Evolutionary conservation across 495 filamentous ascomycete species (phyloP), one percentile per base, ranked within the genome.

Genomic region (Daldinia childiae): DNA sequence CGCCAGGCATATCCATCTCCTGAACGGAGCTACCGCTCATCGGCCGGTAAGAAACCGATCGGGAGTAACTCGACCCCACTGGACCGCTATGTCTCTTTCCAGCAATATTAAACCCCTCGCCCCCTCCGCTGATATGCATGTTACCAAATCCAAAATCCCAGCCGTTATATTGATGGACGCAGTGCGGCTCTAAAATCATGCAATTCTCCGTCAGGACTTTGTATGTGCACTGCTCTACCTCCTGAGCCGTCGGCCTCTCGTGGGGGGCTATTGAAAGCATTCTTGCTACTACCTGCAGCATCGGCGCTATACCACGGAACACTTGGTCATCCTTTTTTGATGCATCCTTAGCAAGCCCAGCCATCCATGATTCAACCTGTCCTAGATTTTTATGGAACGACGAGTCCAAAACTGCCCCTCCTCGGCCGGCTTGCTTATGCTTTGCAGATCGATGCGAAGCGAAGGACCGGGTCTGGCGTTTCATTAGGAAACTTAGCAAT

Each of bases 361-460:
- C 83, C 77, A 95, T 91, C 94, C 95, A 97, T 15, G 84, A 87
- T 51, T 90, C 87, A 1, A 97, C 87, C 74, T 94, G 92, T 14
- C 85, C 86, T 0, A 91, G 81, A 72, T 97, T 95, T 27, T 88
- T 88, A 76, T 97, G 94, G 79, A 94, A 98, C 0, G 90, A 93
- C 1, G 90, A 87, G 73, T 97, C 92, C 9, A 90, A 82, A 8
- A 84, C 87, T 29, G 90, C 87, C 2, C 90, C 90, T 63, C 90
- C 90, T 14, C 91, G 85, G 12, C 91, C 90, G 6, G 86, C 86
- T 34, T 73, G 64, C 76, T 84, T 80, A 77, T 94, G 92, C 59
- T 92, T 90, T 0, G 88, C 85, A 3, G 87, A 83, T 6, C 94
- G 92, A 75, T 95, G 91, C 12, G 89, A 85, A 6, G 87, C 79